Conservation (phyloP, 345 rosid genomes). For the Gossypium stocksii region DNA sequence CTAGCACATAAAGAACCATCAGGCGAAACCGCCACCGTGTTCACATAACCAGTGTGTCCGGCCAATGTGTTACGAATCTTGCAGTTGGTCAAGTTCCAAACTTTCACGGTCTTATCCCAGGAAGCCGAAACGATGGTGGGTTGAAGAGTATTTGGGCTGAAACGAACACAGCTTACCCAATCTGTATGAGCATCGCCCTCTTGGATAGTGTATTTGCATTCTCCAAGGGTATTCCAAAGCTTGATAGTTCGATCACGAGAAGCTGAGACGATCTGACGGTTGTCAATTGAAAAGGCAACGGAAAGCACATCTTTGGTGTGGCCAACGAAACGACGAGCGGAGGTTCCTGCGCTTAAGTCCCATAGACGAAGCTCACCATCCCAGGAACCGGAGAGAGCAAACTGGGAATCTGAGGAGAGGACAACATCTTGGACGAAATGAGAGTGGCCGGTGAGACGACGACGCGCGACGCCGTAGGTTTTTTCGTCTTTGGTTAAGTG, state of each 20-base stretch:
- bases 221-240: constrained; percentile 94
- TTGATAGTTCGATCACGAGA: constrained; percentile 86
- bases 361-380: constrained; percentile 97
- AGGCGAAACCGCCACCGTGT: constrained; percentile 88
- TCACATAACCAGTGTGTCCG: constrained; percentile 79
- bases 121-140: constrained; percentile 95
- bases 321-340: constrained; percentile 84
- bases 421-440: constrained; percentile 93
- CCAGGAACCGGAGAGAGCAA: constrained; percentile 96
- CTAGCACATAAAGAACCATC: constrained; percentile 93
- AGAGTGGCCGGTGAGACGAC: constrained; percentile 91
- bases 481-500: constrained; percentile 80
- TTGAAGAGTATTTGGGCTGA: constrained; percentile 71
- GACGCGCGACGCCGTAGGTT: constrained; percentile 71
- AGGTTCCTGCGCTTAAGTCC: constrained; percentile 69
- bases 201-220: constrained; percentile 92
- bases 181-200: constrained; percentile 75
- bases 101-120: constrained; percentile 79
- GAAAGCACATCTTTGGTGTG: constrained; percentile 93
- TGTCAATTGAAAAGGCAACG: constrained; percentile 90
- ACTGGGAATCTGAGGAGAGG: constrained; percentile 90
- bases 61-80: constrained; percentile 66
- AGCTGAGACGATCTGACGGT: constrained; percentile 95
- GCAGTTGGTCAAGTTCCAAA: constrained; percentile 90
- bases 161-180: constrained; percentile 93